Percentiles rank a stretch among this genome's conserved stretches.
Evolutionary conservation across 352 stramenopile genomes (phyloP).

Genomic region (Phytophthora hibernalis): DNA sequence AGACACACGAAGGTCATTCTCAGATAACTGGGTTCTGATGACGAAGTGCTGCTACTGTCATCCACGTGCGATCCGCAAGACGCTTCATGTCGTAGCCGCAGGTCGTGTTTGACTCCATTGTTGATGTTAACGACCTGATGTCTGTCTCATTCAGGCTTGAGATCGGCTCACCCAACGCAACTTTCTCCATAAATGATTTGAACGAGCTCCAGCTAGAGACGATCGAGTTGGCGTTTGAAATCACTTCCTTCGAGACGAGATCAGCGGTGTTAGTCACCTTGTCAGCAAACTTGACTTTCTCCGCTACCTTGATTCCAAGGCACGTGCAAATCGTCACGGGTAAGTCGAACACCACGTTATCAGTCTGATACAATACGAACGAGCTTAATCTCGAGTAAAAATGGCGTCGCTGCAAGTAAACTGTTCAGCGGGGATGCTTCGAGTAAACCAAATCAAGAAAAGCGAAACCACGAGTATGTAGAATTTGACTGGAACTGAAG

Average conservation of each 20-base stretch:
- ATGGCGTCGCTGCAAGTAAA: no score
- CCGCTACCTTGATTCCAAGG: slow-evolving; percentile 22
- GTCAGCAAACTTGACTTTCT: slow-evolving; percentile 11
- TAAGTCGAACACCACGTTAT: slow-evolving; percentile 47
- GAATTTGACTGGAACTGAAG: no score
- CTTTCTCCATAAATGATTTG: slow-evolving; percentile 17
- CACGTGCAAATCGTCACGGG: slow-evolving; percentile 43
- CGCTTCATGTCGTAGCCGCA: slow-evolving; percentile 35
- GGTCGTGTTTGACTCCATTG: slow-evolving; percentile 24
- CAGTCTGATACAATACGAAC: no score
- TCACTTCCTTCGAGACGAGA: slow-evolving; percentile 27
- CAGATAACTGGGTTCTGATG: slow-evolving; percentile 14
- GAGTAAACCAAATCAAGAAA: no score
- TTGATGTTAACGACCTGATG: slow-evolving; percentile 14
- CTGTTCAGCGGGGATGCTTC: no score
- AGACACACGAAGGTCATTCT: slow-evolving; percentile 22
- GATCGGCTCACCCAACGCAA: slow-evolving; percentile 20
- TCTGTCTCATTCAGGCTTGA: slow-evolving; percentile 16
- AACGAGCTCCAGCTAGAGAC: slow-evolving; percentile 22
- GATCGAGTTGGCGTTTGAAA: slow-evolving; percentile 31
- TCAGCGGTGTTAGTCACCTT: slow-evolving; percentile 23
- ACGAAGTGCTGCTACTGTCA: slow-evolving; percentile 15
- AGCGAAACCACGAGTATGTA: no score
- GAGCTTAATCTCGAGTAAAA: no score
- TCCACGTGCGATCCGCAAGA: slow-evolving; percentile 27